phyloP scores from a whole-genome alignment of 2,329 filamentous ascomycete genomes.

The Pseudogymnoascus sp. region DNA sequence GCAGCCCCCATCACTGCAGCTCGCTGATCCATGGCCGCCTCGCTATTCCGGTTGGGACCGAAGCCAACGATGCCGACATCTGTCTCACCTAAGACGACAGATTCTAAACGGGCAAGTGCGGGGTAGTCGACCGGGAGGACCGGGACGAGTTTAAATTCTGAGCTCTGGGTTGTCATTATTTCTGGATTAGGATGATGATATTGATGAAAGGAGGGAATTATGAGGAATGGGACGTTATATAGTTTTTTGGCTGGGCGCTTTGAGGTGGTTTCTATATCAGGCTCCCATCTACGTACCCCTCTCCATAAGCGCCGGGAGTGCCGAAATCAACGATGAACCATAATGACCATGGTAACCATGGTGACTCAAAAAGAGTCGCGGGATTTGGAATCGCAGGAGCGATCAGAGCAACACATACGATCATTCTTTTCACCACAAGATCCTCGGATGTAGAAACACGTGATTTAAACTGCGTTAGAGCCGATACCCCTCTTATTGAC shows the following conservation, averaged over 20 bases:
- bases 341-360: too few species aligned
- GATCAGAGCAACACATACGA: too few species aligned
- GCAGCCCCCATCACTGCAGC: background rate
- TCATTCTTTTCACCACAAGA: too few species aligned
- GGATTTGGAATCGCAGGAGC: too few species aligned
- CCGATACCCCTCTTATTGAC: too few species aligned
- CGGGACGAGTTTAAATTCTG: slow-evolving; percentile 9
- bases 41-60: slow-evolving; percentile 12
- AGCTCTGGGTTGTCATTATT: background rate
- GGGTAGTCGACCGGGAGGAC: slow-evolving; percentile 13
- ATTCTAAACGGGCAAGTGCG: slow-evolving; percentile 15
- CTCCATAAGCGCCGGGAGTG: too few species aligned
- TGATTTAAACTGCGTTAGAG: too few species aligned
- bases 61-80: slow-evolving; percentile 15
- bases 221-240: background rate
- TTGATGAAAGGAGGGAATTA: background rate
- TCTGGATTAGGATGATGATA: background rate
- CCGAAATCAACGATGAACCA: too few species aligned
- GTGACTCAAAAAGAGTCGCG: too few species aligned
- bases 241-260: background rate
- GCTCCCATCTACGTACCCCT: background rate
- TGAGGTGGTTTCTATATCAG: background rate
- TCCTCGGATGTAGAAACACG: too few species aligned
- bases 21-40: slow-evolving; percentile 14
- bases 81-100: slow-evolving; percentile 13